Evolutionary conservation across 352 stramenopile species (phyloP).

Genomic region (Blastocystis sp.): DNA sequence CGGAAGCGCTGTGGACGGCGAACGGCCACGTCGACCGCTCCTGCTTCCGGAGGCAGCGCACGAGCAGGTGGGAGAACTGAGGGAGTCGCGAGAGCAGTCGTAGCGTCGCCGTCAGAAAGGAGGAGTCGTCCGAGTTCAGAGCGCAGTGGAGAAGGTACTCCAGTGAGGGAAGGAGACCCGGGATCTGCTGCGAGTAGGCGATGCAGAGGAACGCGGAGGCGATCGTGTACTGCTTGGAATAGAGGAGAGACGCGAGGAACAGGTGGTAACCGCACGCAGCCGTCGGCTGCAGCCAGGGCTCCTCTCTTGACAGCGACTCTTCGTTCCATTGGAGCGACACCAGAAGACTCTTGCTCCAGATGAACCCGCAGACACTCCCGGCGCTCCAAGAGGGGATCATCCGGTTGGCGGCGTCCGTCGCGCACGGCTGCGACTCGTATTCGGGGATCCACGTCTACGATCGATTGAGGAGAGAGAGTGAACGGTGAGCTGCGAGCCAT

Average conservation of each 20-base stretch:
- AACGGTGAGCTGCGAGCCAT: background rate
- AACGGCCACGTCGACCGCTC: conserved; percentile 44
- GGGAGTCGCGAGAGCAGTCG: conserved; percentile 21
- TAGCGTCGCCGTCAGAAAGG: conserved; percentile 23
- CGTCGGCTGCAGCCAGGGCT: background rate
- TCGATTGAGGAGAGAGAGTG: background rate
- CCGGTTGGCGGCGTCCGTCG: background rate
- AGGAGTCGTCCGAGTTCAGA: conserved; percentile 9
- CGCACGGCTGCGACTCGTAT: background rate
- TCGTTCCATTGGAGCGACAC: background rate
- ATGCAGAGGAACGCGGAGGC: background rate
- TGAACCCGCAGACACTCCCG: background rate
- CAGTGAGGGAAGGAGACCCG: background rate
- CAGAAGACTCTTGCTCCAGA: conserved; percentile 4
- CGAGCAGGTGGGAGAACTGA: conserved; percentile 10
- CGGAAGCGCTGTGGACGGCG: background rate
- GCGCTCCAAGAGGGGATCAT: background rate
- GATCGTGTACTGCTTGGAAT: background rate
- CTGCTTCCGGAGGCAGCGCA: conserved; percentile 41
- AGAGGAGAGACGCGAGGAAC: background rate
- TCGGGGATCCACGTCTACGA: conserved; percentile 8
- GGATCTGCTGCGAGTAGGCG: background rate
- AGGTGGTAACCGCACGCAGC: conserved; percentile 6
- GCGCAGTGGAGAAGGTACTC: conserved; percentile 41
- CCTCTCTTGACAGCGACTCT: background rate